These are phyloP conservation scores for Ophiostoma triangulosporum DNA, from an alignment of 2,329 filamentous ascomycete genomes.

Conservation along the genomic window DNA sequence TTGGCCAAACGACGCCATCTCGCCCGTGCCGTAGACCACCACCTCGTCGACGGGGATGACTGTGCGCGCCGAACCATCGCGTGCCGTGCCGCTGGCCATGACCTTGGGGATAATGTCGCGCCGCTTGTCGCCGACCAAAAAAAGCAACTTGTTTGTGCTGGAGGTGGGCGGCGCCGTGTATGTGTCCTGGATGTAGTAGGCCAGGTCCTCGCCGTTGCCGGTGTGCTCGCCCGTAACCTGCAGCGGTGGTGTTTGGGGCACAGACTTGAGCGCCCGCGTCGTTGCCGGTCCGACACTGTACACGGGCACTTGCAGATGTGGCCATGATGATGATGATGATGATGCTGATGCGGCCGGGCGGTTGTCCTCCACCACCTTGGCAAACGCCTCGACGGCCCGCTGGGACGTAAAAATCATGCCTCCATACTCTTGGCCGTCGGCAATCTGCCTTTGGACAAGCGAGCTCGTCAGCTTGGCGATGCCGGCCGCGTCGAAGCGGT, in stretches of 20 bases:
- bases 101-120: slow-evolving; percentile 81
- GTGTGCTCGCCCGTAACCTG: slow-evolving; percentile 66
- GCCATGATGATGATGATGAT: slow-evolving; percentile 30
- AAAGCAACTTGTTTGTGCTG: slow-evolving; percentile 43
- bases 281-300: slow-evolving; percentile 77
- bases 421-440: slow-evolving; percentile 36
- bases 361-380: slow-evolving; percentile 42
- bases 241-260: slow-evolving; percentile 36
- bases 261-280: slow-evolving; percentile 53
- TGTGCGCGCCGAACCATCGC: slow-evolving; percentile 22
- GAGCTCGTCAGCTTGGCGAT: slow-evolving; percentile 38
- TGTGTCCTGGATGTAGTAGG: slow-evolving; percentile 64
- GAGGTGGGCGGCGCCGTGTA: slow-evolving; percentile 33
- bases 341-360: slow-evolving; percentile 24
- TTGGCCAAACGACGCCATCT: slow-evolving; percentile 62
- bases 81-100: slow-evolving; percentile 38
- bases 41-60: slow-evolving; percentile 50
- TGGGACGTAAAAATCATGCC: slow-evolving; percentile 79
- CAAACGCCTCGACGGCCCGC: slow-evolving; percentile 67
- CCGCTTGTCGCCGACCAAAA: slow-evolving; percentile 80
- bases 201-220: slow-evolving; percentile 72
- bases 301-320: slow-evolving; percentile 44
- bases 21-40: slow-evolving; percentile 74
- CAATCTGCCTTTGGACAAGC: slow-evolving; percentile 32
- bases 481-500: slow-evolving; percentile 49